phyloP scores from a whole-genome alignment of 148 eudicot genomes.

The Persicaria tinctoria region DNA sequence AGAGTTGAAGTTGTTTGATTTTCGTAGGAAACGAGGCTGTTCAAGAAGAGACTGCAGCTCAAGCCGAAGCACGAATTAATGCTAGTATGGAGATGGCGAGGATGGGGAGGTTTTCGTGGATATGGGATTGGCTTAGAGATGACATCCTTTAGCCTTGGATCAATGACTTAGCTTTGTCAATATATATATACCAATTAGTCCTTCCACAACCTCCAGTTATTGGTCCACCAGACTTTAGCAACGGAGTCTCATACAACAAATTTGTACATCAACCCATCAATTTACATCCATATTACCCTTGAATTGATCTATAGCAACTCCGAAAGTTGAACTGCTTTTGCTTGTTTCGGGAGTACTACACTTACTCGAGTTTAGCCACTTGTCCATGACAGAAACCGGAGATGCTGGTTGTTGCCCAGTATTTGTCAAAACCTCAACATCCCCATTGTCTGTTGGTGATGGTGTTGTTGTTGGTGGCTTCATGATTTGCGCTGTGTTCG shows the following conservation, averaged over 20 bases:
- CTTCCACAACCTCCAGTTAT: no score
- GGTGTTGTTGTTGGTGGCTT: no score
- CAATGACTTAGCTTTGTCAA: neutral
- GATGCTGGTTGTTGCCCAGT: neutral
- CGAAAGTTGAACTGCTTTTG: neutral
- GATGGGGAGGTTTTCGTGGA: neutral
- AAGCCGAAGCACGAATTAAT: neutral
- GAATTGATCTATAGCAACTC: neutral
- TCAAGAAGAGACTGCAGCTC: conserved; percentile 1
- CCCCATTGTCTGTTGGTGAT: neutral
- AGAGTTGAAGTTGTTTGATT: neutral
- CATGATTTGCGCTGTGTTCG: conserved; percentile 20
- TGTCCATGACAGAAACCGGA: neutral
- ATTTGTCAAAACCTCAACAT: neutral
- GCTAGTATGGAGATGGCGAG: conserved; percentile 5
- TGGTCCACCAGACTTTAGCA: no score
- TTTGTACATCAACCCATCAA: no score
- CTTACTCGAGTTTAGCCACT: conserved; percentile 1
- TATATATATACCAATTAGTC: no score
- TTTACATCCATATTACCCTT: no score
- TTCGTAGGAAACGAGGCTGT: neutral
- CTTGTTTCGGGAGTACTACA: neutral
- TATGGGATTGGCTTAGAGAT: conserved; percentile 10
- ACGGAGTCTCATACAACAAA: no score
- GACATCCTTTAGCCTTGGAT: neutral